Evolutionary conservation across 2,329 filamentous ascomycete species (phyloP), one percentile per base, ranked within the genome.

Genomic region (Escovopsis weberi): DNA sequence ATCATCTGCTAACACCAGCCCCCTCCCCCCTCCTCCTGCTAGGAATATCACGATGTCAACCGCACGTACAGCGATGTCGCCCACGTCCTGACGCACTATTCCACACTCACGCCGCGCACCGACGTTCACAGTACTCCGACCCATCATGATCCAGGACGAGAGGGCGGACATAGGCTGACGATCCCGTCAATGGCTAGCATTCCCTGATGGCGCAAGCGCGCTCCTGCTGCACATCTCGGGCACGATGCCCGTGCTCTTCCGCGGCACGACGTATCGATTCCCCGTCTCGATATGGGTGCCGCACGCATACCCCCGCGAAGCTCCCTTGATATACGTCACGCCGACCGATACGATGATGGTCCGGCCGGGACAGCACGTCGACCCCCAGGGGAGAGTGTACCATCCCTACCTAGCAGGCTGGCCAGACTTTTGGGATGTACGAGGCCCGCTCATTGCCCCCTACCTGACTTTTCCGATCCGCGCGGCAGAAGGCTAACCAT

Each of bases 1-100:
- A 23, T 23, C 4, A 12, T 26, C n/a, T 9, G n/a, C 8, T 41
- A 26, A 10, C n/a, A 10, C 9, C 23, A 36, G 9, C 12, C 35
- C 11, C 39, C 40, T 23, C 37, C 37, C 38, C 33, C 44, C 45
- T 48, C 40, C 46, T 15, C 38, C 44, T 19, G 18, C 7, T 5
- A 96, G 85, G 86, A 94, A 74, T 96, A 98, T 59, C 79, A 80
- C 60, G 85, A 96, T 66, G 82, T 93, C 45, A 93, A 89, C 58
- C 82, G 87, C 47, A 86, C 88, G 42, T 96, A 96, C 66, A 83
- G 83, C 59, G 88, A 96, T 63, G 80, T 93, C 52, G 88, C 85
- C 48, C 82, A 86, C 57, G 77, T 80, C 26, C 76, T 98, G 42
- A 75, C 83, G 30, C 75, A 82, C 51, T 86, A 87, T 57, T 78